Base-by-base conservation (phyloP, 257 asterid species). In the Dorcoceras hygrometricum region DNA sequence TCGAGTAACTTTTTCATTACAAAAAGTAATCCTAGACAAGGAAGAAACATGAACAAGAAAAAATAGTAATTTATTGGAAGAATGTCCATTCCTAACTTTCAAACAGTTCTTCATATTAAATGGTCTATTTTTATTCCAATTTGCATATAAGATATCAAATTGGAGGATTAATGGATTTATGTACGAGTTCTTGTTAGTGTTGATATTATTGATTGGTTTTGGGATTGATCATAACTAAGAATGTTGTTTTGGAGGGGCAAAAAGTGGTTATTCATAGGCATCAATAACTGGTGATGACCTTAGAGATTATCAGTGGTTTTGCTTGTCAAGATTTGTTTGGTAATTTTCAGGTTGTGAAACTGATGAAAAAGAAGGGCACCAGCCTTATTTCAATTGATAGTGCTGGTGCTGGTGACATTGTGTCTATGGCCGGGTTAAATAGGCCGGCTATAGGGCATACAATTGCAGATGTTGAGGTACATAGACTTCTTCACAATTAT, bases 321-420 rank as follows among this genome's bases (percentile, higher is more conserved):
- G 43, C 25, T 19, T 27, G 29, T 59, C 70, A 39, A 36, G 36
- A 2, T 51, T n/a, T 51, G 11, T 70, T 8, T 31, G n/a, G 23
- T 43, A 61, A 53, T 65, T 62, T 77, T 65, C 71, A 94, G 99
- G 95, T 94, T 80, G 81, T 89, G 70, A 94, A 90, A 73, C 85
- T 94, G 84, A 88, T 87, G 95, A 94, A 94, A 72, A 94, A 94
- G 86, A 90, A 75, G 80, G 99, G 97, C 61, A 94, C 84, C 23
- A 74, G 75, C 80, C 78, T 81, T 62, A 86, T 86, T 71, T 72
- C 88, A 64, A 81, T 94, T 69, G 99, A 94, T 68, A 78, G 82
- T 76, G 97, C 96, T 63, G 94, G 99, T 68, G 99, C 97, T 76
- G 99, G 99, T 72, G 97, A 90, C 76, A 94, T 94, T 78, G 82